phyloP scores from a whole-genome alignment of 805 yeast genomes.

The Saccharomycopsis schoenii region DNA sequence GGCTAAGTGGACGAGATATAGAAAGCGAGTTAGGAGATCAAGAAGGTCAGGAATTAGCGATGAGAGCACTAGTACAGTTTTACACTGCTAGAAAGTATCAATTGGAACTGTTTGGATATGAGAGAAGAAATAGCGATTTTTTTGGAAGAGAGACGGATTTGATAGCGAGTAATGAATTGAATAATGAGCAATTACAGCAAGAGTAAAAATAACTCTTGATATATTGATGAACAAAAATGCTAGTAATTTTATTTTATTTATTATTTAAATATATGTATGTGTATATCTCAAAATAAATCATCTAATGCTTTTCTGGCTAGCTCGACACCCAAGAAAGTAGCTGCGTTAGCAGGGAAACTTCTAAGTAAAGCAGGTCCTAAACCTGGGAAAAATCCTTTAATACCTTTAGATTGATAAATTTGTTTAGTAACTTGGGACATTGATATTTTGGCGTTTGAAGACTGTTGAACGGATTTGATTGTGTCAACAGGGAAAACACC shows the following conservation, averaged over 20 bases:
- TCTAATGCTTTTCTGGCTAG: conserved; percentile 34
- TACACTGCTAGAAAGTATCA: conserved; percentile 58
- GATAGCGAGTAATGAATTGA: conserved; percentile 23
- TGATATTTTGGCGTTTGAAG: conserved; percentile 43
- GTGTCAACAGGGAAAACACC: conserved; percentile 95
- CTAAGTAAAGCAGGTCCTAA: conserved; percentile 90
- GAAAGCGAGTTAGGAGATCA: conserved; percentile 68
- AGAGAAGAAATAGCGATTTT: conserved; percentile 30
- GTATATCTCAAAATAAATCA: background rate
- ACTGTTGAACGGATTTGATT: conserved; percentile 74
- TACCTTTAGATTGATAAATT: conserved; percentile 68
- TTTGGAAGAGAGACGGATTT: conserved; percentile 34
- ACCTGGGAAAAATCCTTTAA: conserved; percentile 94
- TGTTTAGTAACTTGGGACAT: conserved; percentile 56
- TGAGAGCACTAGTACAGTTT: conserved; percentile 68
- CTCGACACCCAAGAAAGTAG: conserved; percentile 94
- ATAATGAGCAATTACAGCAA: conserved; percentile 4
- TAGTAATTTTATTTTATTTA: background rate
- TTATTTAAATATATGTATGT: background rate
- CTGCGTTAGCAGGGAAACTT: conserved; percentile 99
- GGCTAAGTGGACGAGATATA: conserved; percentile 79
- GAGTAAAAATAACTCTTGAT: background rate
- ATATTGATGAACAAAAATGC: no score
- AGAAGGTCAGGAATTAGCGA: conserved; percentile 75
- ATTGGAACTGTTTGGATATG: conserved; percentile 51